phyloP scores from a whole-genome alignment of 805 yeast genomes.

The Starmerella scarabaei region DNA sequence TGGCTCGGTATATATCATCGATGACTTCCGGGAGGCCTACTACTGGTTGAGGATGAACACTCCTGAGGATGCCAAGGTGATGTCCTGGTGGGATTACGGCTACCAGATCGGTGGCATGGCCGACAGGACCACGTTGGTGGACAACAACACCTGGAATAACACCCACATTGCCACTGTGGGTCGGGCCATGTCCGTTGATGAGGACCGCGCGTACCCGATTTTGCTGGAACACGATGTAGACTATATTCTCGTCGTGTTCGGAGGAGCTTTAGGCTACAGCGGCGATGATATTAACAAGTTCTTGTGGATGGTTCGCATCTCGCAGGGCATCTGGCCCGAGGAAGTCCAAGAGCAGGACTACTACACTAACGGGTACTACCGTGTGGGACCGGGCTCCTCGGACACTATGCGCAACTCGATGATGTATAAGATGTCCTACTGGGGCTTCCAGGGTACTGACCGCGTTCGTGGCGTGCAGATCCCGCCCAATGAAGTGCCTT shows the following conservation, averaged over 20 bases:
- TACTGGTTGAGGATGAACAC: conserved; percentile 99
- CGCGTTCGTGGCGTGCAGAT: conserved; percentile 80
- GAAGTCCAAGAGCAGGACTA: conserved; percentile 75
- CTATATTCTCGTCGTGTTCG: conserved; percentile 83
- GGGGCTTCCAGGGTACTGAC: conserved; percentile 64
- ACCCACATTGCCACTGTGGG: conserved; percentile 99
- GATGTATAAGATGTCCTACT: conserved; percentile 90
- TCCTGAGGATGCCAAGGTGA: conserved; percentile 84
- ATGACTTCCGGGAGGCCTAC: conserved; percentile 97
- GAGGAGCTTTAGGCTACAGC: conserved; percentile 83
- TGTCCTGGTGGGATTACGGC: conserved; percentile 99
- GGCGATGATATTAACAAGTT: conserved; percentile 96
- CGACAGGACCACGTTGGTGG: conserved; percentile 94
- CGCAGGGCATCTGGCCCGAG: conserved; percentile 99
- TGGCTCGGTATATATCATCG: conserved; percentile 74
- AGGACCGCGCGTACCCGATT: conserved; percentile 77
- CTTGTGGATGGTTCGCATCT: conserved; percentile 95
- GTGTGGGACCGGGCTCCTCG: conserved; percentile 70
- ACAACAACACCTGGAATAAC: conserved; percentile 98
- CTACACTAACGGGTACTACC: conserved; percentile 82
- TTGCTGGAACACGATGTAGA: conserved; percentile 88
- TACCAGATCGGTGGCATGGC: conserved; percentile 99
- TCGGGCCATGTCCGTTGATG: conserved; percentile 87
- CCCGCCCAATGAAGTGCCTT: conserved; percentile 35
- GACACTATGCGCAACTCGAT: conserved; percentile 76